Evolutionary conservation across 2,329 filamentous ascomycete genomes (phyloP), one percentile per base, ranked within the genome.

Genomic region (Pyricularia sp.): DNA sequence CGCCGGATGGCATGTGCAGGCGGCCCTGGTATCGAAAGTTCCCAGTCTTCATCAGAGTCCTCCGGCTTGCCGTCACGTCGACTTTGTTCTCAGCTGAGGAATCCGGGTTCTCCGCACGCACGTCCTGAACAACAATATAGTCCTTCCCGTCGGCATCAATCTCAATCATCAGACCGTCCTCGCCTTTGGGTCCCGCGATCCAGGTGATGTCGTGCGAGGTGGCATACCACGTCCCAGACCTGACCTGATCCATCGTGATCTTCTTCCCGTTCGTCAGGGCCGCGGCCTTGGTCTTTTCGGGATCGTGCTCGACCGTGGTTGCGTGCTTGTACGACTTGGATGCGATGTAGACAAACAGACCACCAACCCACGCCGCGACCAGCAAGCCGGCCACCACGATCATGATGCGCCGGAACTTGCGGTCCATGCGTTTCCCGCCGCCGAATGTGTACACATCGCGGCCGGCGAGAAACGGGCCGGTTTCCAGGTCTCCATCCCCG

Each of bases 101-200:
- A 3, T 79, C 76, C 20, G 75, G 76, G 64, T 84, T 82, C 69
- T 84, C 81, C 66, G 83, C 84, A 69, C 89, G 87, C 68, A 99
- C 90, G 77, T 98, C 93, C 76, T 97, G 91, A 0, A 97, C 92
- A 1, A 95, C 87, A 68, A 99, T 81, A 74, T 90, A 98, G 70
- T 90, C 89, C 74, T 92, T 88, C 5, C 84, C 88, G 0, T 78
- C 75, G 0, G 83, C 86, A 67, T 84, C 88, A 74, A 86, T 84
- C 78, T 97, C 91, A 25, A 99, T 85, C 72, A 99, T 78, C 70
- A 98, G 78, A 1, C 95, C 95, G 76, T 99, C 95, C 76, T 93
- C 89, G 17, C 90, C 91, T 65, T 88, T 82, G 0, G 91, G 86
- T 0, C 92, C 91, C 33, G 86, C 84, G 66, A 95, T 90, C 92